Conservation (phyloP, 768 basidiomycete genomes). For the Infundibulicybe gibba region DNA sequence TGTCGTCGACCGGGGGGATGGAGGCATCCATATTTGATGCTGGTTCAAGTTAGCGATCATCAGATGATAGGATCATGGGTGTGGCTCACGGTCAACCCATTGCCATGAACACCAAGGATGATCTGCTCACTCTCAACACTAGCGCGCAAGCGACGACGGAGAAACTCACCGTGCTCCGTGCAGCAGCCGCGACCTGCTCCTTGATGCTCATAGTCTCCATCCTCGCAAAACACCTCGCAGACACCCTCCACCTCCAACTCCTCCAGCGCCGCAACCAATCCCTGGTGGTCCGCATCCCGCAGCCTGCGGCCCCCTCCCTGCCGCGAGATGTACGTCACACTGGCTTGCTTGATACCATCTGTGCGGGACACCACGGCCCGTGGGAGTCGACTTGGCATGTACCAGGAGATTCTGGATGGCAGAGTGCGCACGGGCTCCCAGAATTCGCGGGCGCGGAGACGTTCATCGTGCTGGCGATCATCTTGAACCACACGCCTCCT, state of each 20-base stretch:
- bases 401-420: slow-evolving; percentile 27
- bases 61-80: background rate
- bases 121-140: slow-evolving; percentile 35
- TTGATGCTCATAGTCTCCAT: slow-evolving; percentile 47
- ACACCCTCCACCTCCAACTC: slow-evolving; percentile 48
- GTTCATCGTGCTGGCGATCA: slow-evolving; percentile 29
- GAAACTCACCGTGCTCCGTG: slow-evolving; percentile 55
- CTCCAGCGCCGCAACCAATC: slow-evolving; percentile 42
- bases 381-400: slow-evolving; percentile 5
- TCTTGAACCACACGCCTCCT: slow-evolving; percentile 27
- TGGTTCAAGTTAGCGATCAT: background rate
- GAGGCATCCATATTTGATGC: slow-evolving; percentile 67
- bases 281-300: slow-evolving; percentile 42
- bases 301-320: slow-evolving; percentile 41
- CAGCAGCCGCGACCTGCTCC: slow-evolving; percentile 58
- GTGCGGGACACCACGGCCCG: slow-evolving; percentile 12
- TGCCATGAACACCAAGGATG: slow-evolving; percentile 64
- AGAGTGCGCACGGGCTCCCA: slow-evolving; percentile 30
- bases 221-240: slow-evolving; percentile 38
- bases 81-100: slow-evolving; percentile 52
- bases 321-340: slow-evolving; percentile 57
- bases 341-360: slow-evolving; percentile 13
- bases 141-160: slow-evolving; percentile 58
- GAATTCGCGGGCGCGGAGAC: slow-evolving; percentile 22
- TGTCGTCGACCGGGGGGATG: slow-evolving; percentile 54